These are phyloP conservation scores for Pythium pyrilobum DNA, from an alignment of 352 stramenopile species.

Conservation along the genomic window DNA sequence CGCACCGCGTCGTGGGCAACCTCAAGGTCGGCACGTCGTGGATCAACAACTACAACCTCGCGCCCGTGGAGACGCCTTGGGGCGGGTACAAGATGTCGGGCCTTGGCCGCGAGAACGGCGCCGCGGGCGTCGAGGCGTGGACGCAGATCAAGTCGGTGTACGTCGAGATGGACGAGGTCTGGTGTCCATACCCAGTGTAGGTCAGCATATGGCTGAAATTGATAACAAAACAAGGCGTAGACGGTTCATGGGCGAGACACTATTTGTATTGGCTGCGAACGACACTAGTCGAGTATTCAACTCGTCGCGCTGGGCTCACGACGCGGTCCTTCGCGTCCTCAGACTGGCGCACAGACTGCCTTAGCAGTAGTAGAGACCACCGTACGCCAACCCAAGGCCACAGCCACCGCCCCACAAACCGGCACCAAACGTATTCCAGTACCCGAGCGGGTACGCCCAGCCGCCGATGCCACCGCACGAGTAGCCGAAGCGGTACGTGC, in stretches of 20 bases:
- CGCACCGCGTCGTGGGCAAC: constrained; percentile 62
- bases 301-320: no score
- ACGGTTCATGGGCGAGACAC: no score
- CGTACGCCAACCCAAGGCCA: constrained; percentile 4
- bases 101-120: constrained; percentile 90
- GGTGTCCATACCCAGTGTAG: constrained; percentile 57
- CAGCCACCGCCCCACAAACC: constrained; percentile 12
- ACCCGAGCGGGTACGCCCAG: constrained; percentile 10
- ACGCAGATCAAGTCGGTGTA: constrained; percentile 90
- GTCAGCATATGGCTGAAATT: no score
- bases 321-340: no score
- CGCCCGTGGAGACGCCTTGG: constrained; percentile 85
- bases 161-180: constrained; percentile 75
- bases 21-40: constrained; percentile 78
- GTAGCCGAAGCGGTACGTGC: constrained; percentile 4
- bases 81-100: constrained; percentile 90
- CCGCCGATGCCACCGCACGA: constrained; percentile 1
- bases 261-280: no score
- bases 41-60: constrained; percentile 91
- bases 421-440: constrained; percentile 16
- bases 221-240: no score
- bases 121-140: constrained; percentile 80
- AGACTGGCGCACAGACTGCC: no score
- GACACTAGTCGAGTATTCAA: no score
- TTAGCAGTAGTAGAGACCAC: constrained; percentile 17